Evolutionary conservation across 352 stramenopile species (phyloP), one percentile per base, ranked within the genome.

Genomic region (Hyaloperonospora arabidopsidis): DNA sequence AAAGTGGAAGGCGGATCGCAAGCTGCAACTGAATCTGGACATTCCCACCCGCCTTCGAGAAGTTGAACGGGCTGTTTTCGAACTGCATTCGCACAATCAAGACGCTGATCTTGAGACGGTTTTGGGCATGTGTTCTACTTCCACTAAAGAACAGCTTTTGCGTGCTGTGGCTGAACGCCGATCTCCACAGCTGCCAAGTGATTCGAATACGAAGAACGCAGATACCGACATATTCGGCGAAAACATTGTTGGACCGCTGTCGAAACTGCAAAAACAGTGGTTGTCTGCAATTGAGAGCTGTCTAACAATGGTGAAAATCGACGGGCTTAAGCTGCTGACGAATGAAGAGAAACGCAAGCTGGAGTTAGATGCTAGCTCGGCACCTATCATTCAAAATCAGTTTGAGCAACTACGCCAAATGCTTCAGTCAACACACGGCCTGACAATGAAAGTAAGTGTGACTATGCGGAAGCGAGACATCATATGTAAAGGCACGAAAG

Each of bases 111-210:
- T 61, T 2, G 28, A 6, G 2, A 45, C 41, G 21, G 12, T 70
- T 4, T 6, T 70, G 11, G 40, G 28, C 19, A 64, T 67, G 58
- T 65, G 63, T n/a, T 34, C 39, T 11, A 64, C 52, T 4, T 28
- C 17, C n/a, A 28, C 40, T 2, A 45, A 28, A 45, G 18, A 6
- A 7, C 40, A 45, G 2, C 1, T 45, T 14, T 45, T 45, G 21
- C 5, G 6, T 2, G n/a, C 8, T 11, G 22, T 45, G 11, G 40
- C 40, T 13, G 17, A 32, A 4, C 19, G 7, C 11, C 8, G n/a
- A 14, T 17, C 12, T n/a, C 15, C 19, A 14, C 12, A 54, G 11
- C 36, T 49, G 34, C 5, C 22, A 19, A 22, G 4, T 5, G n/a
- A 8, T 41, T 18, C 11, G 5, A 21, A 18, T 2, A 18, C 2